Conservation (phyloP, 345 rosid genomes). For the Salix viminalis region DNA sequence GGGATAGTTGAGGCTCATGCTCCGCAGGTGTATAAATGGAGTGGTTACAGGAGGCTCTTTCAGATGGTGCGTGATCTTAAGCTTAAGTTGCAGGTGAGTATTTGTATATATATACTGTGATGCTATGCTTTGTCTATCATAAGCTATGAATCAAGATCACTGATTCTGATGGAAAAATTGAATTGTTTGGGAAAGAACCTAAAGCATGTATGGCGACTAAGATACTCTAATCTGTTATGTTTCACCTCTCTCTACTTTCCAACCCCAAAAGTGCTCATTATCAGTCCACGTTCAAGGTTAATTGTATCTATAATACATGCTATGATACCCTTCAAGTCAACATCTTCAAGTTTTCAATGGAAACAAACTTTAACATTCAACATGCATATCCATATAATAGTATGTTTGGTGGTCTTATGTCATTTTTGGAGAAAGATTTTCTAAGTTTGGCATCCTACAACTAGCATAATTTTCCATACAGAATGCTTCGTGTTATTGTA, state of each 20-base stretch:
- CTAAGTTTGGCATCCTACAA: background rate
- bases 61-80: slow-evolving; percentile 69
- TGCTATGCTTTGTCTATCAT: background rate
- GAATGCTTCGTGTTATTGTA: background rate
- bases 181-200: too few species aligned
- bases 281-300: background rate
- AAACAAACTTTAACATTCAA: background rate
- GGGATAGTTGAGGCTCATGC: slow-evolving; percentile 87
- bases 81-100: slow-evolving; percentile 78
- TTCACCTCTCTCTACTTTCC: background rate
- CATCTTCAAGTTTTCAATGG: background rate
- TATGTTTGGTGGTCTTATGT: background rate
- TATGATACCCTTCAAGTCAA: background rate
- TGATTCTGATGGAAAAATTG: too few species aligned
- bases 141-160: background rate
- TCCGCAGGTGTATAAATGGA: slow-evolving; percentile 89
- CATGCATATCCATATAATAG: background rate
- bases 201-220: too few species aligned
- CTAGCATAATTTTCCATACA: background rate
- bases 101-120: background rate
- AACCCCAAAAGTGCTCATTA: background rate
- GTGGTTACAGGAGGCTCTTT: slow-evolving; percentile 71
- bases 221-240: background rate
- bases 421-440: background rate
- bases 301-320: background rate